Percentiles rank a stretch among this genome's conserved stretches.
Evolutionary conservation across 2,329 filamentous ascomycete genomes (phyloP).

Genomic region (Botryotinia calthae): DNA sequence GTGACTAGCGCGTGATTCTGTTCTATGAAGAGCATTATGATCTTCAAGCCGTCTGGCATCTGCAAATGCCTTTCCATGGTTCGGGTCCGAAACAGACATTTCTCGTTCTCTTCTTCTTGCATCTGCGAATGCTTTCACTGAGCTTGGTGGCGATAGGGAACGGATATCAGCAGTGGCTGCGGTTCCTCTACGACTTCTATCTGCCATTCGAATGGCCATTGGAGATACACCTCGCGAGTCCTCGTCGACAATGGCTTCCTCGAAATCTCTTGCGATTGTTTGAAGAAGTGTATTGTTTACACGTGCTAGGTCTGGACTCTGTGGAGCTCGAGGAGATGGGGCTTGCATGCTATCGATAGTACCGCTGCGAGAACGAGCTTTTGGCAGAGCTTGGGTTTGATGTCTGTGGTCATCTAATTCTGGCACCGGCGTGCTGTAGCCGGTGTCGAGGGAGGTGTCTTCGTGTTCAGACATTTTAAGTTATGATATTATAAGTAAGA

Average conservation of each 20-base stretch:
- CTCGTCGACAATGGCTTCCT: conserved; percentile 81
- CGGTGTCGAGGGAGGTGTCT: conserved; percentile 56
- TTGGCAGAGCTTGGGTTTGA: conserved; percentile 59
- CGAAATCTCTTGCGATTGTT: conserved; percentile 74
- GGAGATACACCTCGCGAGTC: conserved; percentile 51
- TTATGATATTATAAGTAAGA: conserved; percentile 35
- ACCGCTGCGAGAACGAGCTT: conserved; percentile 61
- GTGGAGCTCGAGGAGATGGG: conserved; percentile 38
- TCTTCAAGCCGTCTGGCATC: conserved; percentile 74
- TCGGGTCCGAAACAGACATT: conserved; percentile 61
- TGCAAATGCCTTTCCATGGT: conserved; percentile 92
- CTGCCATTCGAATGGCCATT: conserved; percentile 34
- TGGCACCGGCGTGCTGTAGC: conserved; percentile 71
- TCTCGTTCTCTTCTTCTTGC: conserved; percentile 79
- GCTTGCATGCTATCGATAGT: conserved; percentile 71
- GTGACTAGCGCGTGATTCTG: conserved; percentile 67
- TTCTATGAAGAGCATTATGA: conserved; percentile 60
- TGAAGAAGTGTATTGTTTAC: conserved; percentile 42
- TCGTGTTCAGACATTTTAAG: conserved; percentile 66
- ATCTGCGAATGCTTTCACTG: conserved; percentile 94
- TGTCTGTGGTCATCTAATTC: conserved; percentile 86
- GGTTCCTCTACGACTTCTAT: conserved; percentile 49
- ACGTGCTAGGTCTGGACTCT: conserved; percentile 42
- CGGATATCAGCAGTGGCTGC: conserved; percentile 60
- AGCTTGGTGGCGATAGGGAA: conserved; percentile 87